Base-by-base conservation (phyloP, 1,284 basidiomycete species). In the Prillingera fragicola region DNA sequence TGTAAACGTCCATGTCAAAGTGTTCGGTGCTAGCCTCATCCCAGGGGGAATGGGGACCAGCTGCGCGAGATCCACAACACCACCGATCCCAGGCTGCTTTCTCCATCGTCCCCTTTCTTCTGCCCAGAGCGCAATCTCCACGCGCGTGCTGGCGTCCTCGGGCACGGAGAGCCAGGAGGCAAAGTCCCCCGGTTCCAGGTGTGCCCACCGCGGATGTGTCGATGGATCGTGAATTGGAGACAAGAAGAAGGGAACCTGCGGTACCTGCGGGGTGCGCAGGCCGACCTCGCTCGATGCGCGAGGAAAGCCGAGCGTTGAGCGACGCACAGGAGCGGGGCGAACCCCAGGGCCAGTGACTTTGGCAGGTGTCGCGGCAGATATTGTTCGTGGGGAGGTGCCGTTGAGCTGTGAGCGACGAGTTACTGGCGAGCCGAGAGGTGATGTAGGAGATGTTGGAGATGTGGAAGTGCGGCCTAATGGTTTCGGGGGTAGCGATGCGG, bases 221-320 rank as follows among this genome's bases (percentile, higher is more conserved):
- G 67, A 67, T 2, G 66, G 65, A 2, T 36, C 41, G 45, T 72
- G 69, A 2, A 70, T 60, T 0, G 63, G 54, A 0, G 70, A 71
- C 38, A 73, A 57, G 54, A 61, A 72, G 56, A 73, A 73, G 8
- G 71, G 70, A 13, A 63, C 43, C 13, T 22, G 35, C 21, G 9
- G 19, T 19, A 19, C 38, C 2, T n/a, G 29, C n/a, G 29, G 29
- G 7, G n/a, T 8, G 14, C 29, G 29, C 29, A 31, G 4, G 29
- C 29, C 29, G 9, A 31, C 9, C 29, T 31, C 29, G n/a, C n/a
- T n/a, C n/a, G n/a, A n/a, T 1, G 29, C n/a, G 29, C 29, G n/a
- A n/a, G 42, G 37, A 7, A 43, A 24, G 5, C 43, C 46, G 8
- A 48, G 41, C 12, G 50, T 52, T 33, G 45, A 45, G 2, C 50